These are phyloP conservation scores for Aspergillus cavernicola DNA, from an alignment of 495 filamentous ascomycete species.

Conservation along the genomic window DNA sequence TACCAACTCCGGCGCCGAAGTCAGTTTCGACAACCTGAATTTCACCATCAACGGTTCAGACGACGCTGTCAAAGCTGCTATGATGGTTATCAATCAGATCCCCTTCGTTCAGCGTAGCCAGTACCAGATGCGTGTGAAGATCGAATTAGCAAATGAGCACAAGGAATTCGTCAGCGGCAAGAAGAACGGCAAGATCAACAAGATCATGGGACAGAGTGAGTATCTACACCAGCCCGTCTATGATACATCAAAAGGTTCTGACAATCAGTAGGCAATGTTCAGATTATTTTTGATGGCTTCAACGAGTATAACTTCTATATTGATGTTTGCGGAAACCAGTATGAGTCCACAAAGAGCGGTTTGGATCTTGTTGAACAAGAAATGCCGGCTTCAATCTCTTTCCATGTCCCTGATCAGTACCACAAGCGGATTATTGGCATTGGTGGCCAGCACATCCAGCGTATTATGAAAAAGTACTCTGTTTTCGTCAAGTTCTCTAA, in stretches of 20 bases:
- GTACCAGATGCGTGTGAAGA: constrained; percentile 93
- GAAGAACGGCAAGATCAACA: constrained; percentile 99
- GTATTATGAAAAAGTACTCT: constrained; percentile 99
- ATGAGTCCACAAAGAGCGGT: constrained; percentile 88
- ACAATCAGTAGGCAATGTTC: constrained; percentile 67
- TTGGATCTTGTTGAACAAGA: constrained; percentile 94
- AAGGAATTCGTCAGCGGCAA: constrained; percentile 99
- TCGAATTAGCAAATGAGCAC: constrained; percentile 97
- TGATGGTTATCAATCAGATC: constrained; percentile 89
- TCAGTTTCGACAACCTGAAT: constrained; percentile 87
- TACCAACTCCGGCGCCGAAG: constrained; percentile 90
- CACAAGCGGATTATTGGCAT: constrained; percentile 99
- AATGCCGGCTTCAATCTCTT: constrained; percentile 98
- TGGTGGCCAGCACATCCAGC: constrained; percentile 96
- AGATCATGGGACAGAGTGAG: constrained; percentile 97
- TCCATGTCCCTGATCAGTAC: constrained; percentile 99
- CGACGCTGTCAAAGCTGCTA: constrained; percentile 87
- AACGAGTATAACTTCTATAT: constrained; percentile 99
- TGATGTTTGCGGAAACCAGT: constrained; percentile 86
- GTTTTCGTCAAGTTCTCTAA: constrained; percentile 99
- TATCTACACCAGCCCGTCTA: no score
- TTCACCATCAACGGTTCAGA: constrained; percentile 95
- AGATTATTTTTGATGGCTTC: constrained; percentile 98
- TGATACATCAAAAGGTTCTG: background rate
- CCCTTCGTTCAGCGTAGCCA: constrained; percentile 82